Evolutionary conservation across 2,329 filamentous ascomycete species (phyloP), one percentile per base, ranked within the genome.

Genomic region (Paecilomyces dactylethromorphus): DNA sequence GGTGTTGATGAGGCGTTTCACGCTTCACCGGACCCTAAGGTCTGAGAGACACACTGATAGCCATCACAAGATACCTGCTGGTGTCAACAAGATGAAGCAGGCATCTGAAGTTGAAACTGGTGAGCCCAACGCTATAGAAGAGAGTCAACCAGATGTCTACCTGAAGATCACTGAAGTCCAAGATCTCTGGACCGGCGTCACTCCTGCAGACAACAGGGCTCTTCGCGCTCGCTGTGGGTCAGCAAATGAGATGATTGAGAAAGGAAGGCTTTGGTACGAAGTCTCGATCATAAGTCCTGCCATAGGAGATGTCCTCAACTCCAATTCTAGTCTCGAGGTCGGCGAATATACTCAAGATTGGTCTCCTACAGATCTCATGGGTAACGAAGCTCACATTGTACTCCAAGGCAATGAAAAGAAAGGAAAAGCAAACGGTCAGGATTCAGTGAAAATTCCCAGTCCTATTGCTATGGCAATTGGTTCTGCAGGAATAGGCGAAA

Each of bases 91-190:
- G 13, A n/a, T 26, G 35, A 29, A 49, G 22, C 33, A 56, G 10
- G 39, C 1, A 18, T 13, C 54, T 26, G 6, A 13, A 13, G 22
- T 5, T 29, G 31, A 56, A 11, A 56, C 15, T 4, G 24, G 55
- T 15, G 60, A 57, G 4, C 59, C 64, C 32, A 58, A 56, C 12
- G 53, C 56, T 6, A 59, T 54, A 12, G 58, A 59, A 12, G 62
- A 64, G 21, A 21, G n/a, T 26, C 31, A 21, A 21, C 62, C 68
- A 15, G 64, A 69, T 26, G 57, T 75, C 6, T 68, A 67, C 57
- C 61, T 74, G 1, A 71, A 76, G 59, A 62, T 77, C 12, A 73
- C 65, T 1, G 76, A 79, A 60, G 65, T 71, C 5, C 76, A 78
- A 58, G 70, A 72, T 29, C 66, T 78, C 6, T 49, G 69, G 1